Base-by-base conservation (phyloP, 768 basidiomycete genomes). In the Xanthoconium stramineum region DNA sequence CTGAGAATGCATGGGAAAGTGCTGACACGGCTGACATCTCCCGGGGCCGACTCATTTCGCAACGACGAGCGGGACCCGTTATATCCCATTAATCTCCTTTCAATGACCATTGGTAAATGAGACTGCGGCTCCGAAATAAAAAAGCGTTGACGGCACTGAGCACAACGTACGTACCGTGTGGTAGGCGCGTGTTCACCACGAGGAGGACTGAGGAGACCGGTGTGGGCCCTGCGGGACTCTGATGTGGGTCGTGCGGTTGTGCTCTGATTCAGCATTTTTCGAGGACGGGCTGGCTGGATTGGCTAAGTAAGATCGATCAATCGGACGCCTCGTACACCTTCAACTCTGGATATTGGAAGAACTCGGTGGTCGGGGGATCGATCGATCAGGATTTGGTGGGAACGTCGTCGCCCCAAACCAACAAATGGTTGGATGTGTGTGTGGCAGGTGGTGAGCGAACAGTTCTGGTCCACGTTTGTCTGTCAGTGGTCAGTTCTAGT, bases 21-120 rank as follows among this genome's bases (percentile, higher is more conserved):
- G 24, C 24, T 2, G 32, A 45, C 52, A 51, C 56, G 57, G 52
- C 36, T 54, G 44, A 42, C 52, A 52, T 24, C 43, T 44, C 2
- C 38, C 62, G 55, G 55, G 30, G 30, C 62, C 64, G 63, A 66
- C 48, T 48, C 61, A 12, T 63, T 50, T 66, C 52, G n/a, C n/a
- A 35, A 40, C 38, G 39, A 43, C 19, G 33, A 33, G 38, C 24
- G 9, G 44, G 39, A 37, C 24, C n/a, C 39, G 32, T 36, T 19
- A 54, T 38, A 24, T 30, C 45, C 40, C 37, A 37, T 52, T 50
- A 47, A 57, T 49, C 20, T 42, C 29, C 32, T 37, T 36, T 24
- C 30, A 17, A 37, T 56, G 47, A 54, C 40, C 24, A 35, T 32
- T 45, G 6, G 20, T 6, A 20, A 49, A 64, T 61, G 53, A 58